Evolutionary conservation across 805 yeast species (phyloP), one percentile per base, ranked within the genome.

Genomic region (Starmera amethionina): DNA sequence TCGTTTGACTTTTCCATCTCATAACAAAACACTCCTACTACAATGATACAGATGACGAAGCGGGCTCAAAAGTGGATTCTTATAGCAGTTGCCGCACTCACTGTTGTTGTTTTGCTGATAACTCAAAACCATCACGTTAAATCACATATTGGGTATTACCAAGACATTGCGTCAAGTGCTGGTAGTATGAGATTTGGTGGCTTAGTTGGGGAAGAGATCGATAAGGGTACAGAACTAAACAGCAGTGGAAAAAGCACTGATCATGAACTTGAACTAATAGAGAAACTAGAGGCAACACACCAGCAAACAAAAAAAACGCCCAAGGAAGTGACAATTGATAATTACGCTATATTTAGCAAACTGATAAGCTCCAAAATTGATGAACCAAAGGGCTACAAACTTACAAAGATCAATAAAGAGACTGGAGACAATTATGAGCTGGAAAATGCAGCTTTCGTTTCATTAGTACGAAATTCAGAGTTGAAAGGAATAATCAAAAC

Each of bases 361-460:
- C n/a, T 54, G 1, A 13, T 47, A 3, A 18, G 30, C 1, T 38
- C 44, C 36, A 39, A 37, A 10, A 50, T 61, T 18, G 50, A 44
- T 25, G 63, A 62, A 36, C 65, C 65, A 12, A 45, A 41, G 32
- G 45, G 48, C 0, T 22, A 47, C 22, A 46, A 46, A 34, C 31
- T 51, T 5, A 27, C 42, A 6, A 48, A 48, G 34, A 46, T 45
- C 5, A 41, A 40, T 4, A 47, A 42, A 9, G 41, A 35, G 15
- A 45, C 41, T 32, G 42, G 46, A n/a, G 10, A 15, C 7, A 11
- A 35, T 3, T 53, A 50, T 34, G 8, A 40, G 14, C 40, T 47
- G n/a, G 89, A 82, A 8, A 83, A 78, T 51, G 95, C 95, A 3
- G 82, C 95, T 1, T 68, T 86, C 38, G 53, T 82, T 14, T 75